Evolutionary conservation across 306 rosid genomes (phyloP), one percentile per base, ranked within the genome.

Genomic region (Vigna nakashimae): DNA sequence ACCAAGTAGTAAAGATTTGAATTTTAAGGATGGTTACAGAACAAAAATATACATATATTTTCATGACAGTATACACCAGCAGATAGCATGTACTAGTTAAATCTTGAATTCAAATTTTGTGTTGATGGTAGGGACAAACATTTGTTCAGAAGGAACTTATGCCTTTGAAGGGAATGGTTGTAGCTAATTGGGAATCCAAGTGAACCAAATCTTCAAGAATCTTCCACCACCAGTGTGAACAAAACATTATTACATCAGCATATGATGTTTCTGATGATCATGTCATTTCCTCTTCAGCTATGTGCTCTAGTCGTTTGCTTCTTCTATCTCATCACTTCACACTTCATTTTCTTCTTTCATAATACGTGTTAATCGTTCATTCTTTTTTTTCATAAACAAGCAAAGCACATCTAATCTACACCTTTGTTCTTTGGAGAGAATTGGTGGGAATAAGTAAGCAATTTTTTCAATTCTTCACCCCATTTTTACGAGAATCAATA

Each of bases 241-340:
- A 38, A 30, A 42, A 24, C 49, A 52, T 63, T 51, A 52, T 63
- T 51, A 52, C 74, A 30, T 71, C 67, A 51, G 57, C 18, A 2
- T n/a, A 14, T 55, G 79, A 80, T 74, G 83, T 9, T 26, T 30
- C 34, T 53, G 26, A 59, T 60, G 72, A 60, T 60, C 30, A 65
- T 16, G 48, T 66, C 74, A 77, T 12, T 77, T 18, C 72, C 76
- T 71, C 12, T 3, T 57, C 36, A 11, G 5, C 9, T 5, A 34
- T 3, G 13, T 34, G 43, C 43, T 60, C 43, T 15, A 6, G 2
- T 2, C 13, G 38, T 26, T 49, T 63, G 63, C 50, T 75, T 63
- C 51, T 32, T 18, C 51, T 50, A 48, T 11, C 32, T 43, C 46
- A 24, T 43, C 58, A 24, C 28, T 45, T 70, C 6, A 9, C 63